A percentile compares a stretch with the other conserved stretches of the same genome.
Evolutionary conservation across 2,329 filamentous ascomycete species (phyloP).

Genomic region (Juglanconis sp.): DNA sequence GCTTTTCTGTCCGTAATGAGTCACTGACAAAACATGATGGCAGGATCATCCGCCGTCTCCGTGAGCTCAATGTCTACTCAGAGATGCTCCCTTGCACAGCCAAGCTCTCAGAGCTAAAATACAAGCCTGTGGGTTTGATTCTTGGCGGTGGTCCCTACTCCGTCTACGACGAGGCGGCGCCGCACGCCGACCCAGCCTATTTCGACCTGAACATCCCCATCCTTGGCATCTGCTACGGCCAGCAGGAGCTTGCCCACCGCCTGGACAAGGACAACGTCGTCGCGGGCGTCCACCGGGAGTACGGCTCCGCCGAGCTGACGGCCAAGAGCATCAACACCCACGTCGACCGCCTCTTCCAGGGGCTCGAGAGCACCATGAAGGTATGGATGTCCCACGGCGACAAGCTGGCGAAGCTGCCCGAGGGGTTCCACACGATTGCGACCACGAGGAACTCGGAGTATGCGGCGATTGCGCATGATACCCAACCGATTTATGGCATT

Average conservation of each 20-base stretch:
- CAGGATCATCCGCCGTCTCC: conserved; percentile 66
- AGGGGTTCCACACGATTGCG: conserved; percentile 70
- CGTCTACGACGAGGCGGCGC: conserved; percentile 77
- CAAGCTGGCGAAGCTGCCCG: conserved; percentile 73
- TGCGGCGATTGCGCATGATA: conserved; percentile 73
- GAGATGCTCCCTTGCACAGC: conserved; percentile 88
- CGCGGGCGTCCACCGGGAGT: conserved; percentile 15
- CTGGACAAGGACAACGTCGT: conserved; percentile 15
- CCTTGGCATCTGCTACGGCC: conserved; percentile 27
- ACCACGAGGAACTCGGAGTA: conserved; percentile 73
- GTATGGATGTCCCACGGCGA: conserved; percentile 79
- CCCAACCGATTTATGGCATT: conserved; percentile 71
- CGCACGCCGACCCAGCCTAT: conserved; percentile 73
- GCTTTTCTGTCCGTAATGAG: not conserved
- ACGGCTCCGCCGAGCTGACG: conserved; percentile 44
- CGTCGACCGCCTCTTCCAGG: conserved; percentile 76
- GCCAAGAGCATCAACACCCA: conserved; percentile 54
- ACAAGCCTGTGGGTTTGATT: conserved; percentile 81
- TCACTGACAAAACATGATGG: not conserved
- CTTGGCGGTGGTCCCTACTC: conserved; percentile 54
- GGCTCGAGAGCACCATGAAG: conserved; percentile 66
- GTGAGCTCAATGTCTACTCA: conserved; percentile 76
- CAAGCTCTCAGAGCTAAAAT: conserved; percentile 72
- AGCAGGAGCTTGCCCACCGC: conserved; percentile 18
- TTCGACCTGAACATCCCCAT: conserved; percentile 70